Evolutionary conservation across 2,329 filamentous ascomycete genomes (phyloP).

Genomic region (Knoxdaviesia capensis): DNA sequence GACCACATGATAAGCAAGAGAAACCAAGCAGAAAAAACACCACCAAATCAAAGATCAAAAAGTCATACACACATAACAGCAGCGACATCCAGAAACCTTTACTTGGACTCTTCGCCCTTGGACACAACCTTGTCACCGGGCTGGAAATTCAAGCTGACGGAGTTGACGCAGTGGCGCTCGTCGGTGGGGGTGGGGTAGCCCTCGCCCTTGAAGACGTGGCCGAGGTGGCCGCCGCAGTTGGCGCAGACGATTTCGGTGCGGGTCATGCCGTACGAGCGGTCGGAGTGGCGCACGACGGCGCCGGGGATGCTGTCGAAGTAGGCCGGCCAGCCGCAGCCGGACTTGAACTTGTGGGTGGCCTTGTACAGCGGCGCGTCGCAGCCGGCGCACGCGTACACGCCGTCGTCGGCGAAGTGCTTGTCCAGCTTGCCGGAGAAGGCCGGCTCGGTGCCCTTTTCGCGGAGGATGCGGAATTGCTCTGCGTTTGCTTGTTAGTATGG

Average conservation of each 20-base stretch:
- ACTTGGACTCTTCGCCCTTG: background rate
- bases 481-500: slow-evolving; percentile 3
- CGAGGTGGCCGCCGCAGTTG: slow-evolving; percentile 84
- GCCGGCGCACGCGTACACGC: slow-evolving; percentile 73
- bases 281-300: slow-evolving; percentile 65
- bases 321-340: slow-evolving; percentile 91
- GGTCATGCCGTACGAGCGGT: slow-evolving; percentile 59
- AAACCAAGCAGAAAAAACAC: too few relatives aligned
- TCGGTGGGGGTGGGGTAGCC: slow-evolving; percentile 71
- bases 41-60: too few relatives aligned
- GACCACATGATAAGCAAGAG: too few relatives aligned
- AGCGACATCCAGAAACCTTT: background rate
- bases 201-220: slow-evolving; percentile 91
- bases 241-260: slow-evolving; percentile 86
- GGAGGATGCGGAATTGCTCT: slow-evolving; percentile 93
- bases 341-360: slow-evolving; percentile 87
- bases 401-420: slow-evolving; percentile 57
- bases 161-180: slow-evolving; percentile 95
- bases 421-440: slow-evolving; percentile 68
- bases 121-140: slow-evolving; percentile 33
- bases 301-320: slow-evolving; percentile 93
- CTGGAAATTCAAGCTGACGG: slow-evolving; percentile 68
- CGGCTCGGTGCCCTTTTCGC: slow-evolving; percentile 77
- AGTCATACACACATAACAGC: too few relatives aligned
- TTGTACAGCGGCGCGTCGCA: slow-evolving; percentile 82